Base-by-base conservation (phyloP, 2,329 filamentous ascomycete genomes). In the Xylariomycetidae sp. region DNA sequence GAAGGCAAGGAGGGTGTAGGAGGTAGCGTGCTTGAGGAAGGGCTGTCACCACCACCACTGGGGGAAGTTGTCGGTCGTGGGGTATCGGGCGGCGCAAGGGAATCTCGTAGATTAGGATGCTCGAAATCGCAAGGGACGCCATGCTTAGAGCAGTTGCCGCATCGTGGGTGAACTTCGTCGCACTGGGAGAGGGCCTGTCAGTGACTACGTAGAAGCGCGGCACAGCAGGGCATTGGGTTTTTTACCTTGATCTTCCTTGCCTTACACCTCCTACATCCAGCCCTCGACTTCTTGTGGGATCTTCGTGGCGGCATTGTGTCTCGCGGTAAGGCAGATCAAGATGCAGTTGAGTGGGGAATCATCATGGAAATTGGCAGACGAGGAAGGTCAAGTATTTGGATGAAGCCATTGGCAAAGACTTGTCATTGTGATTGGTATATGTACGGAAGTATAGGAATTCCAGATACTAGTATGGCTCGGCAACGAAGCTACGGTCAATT, bases 201-300 rank as follows among this genome's bases (percentile, higher is more conserved):
- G 20, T 11, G 16, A 6, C n/a, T 18, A 29, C 3, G 17, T 15
- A 22, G 22, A 9, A 10, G 13, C 16, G n/a, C 15, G 16, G n/a
- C 23, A 36, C 20, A 29, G 16, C 11, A 16, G 27, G 45, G 30
- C 59, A 80, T 79, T 74, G n/a, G n/a, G n/a, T n/a, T n/a, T n/a
- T n/a, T n/a, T n/a, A n/a, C n/a, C n/a, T 85, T 85, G 53, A 85
- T 82, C 58, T 84, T 84, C 41, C 80, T 67, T 35, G 67, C 65
- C 61, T 84, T 85, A 59, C 80, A 85, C 38, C 75, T 65, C 41
- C 71, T 68, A 49, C 80, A 85, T 28, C 80, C 45, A 32, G 78
- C 72, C 45, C 80, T 71, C 36, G 77, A 82, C 63, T 83, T 85
- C 54, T 81, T 84, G 58, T 85, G 80, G 26, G 79, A 80, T 54